Conservation (phyloP, 225 moss, liverwort and hornwort species). For the Anthoceros angustus region DNA sequence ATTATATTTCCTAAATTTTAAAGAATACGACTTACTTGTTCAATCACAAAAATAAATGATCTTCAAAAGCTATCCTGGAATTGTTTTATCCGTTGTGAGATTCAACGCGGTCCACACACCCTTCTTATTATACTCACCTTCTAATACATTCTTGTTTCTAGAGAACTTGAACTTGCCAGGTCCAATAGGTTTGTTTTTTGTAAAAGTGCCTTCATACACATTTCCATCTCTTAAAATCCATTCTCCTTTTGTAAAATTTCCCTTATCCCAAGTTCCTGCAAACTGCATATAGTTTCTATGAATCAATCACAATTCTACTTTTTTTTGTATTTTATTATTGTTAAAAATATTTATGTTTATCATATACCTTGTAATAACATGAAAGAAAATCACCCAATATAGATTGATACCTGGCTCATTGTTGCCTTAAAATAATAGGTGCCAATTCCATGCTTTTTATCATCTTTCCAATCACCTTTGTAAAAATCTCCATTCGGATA, state of each 20-base stretch:
- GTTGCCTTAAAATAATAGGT: constrained; percentile 76
- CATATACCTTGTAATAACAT: too few relatives aligned
- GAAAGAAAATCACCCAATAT: too few relatives aligned
- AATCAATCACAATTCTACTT: background rate
- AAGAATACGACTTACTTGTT: background rate
- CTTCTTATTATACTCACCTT: constrained; percentile 16
- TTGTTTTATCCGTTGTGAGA: background rate
- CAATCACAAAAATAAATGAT: background rate
- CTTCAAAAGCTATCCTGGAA: background rate
- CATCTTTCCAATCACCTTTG: constrained; percentile 66
- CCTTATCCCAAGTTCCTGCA: constrained; percentile 52
- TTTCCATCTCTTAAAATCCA: constrained; percentile 77
- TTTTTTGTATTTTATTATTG: constrained; percentile 1
- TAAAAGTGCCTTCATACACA: constrained; percentile 55
- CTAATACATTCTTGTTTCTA: constrained; percentile 33
- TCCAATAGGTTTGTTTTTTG: constrained; percentile 57
- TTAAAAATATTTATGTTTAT: too few relatives aligned
- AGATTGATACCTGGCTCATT: constrained; percentile 91
- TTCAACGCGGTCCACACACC: constrained; percentile 1
- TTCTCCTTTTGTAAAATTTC: constrained; percentile 42
- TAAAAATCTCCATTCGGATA: constrained; percentile 75
- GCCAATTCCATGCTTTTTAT: constrained; percentile 58
- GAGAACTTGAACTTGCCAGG: constrained; percentile 45
- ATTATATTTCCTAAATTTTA: background rate
- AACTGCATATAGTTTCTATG: constrained; percentile 41